phyloP scores from a whole-genome alignment of 202 grass and related monocot species.

The Brachypodium distachyon region DNA sequence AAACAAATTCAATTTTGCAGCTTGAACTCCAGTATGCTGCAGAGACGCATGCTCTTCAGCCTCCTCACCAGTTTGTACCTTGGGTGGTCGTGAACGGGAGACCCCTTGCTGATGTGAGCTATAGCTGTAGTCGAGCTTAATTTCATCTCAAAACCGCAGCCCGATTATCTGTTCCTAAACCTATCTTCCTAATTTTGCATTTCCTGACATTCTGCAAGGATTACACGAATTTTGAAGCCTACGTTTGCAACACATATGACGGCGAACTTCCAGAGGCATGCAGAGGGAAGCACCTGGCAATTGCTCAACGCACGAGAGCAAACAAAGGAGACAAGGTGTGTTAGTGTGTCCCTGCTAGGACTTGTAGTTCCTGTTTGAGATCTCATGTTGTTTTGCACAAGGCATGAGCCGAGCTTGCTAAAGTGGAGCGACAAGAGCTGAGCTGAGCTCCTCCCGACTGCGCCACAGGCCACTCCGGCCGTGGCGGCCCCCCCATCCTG shows the following conservation, averaged over 20 bases:
- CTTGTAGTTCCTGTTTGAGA: no score
- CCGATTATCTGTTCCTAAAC: background rate
- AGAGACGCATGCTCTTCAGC: constrained; percentile 69
- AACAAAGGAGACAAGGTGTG: constrained; percentile 63
- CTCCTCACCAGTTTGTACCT: constrained; percentile 72
- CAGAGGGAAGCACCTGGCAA: constrained; percentile 38
- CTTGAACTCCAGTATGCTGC: constrained; percentile 59
- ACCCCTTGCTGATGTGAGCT: constrained; percentile 56
- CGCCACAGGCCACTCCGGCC: no score
- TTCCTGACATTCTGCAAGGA: constrained; percentile 29
- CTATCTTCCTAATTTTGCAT: background rate
- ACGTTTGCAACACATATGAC: constrained; percentile 70
- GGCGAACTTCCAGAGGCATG: constrained; percentile 64
- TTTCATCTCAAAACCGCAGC: background rate
- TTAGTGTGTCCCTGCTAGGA: constrained; percentile 6
- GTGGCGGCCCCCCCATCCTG: no score
- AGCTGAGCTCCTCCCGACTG: no score
- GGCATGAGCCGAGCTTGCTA: no score
- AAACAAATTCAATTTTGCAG: constrained; percentile 23
- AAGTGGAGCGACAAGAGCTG: no score
- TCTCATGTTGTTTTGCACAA: no score
- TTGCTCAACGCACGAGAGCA: constrained; percentile 32
- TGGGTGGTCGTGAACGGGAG: constrained; percentile 70
- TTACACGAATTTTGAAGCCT: constrained; percentile 66
- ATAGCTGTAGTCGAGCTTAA: no score